Evolutionary conservation across 441 rosid genomes (phyloP), one percentile per base, ranked within the genome.

Genomic region (Dalechampia spathulata): DNA sequence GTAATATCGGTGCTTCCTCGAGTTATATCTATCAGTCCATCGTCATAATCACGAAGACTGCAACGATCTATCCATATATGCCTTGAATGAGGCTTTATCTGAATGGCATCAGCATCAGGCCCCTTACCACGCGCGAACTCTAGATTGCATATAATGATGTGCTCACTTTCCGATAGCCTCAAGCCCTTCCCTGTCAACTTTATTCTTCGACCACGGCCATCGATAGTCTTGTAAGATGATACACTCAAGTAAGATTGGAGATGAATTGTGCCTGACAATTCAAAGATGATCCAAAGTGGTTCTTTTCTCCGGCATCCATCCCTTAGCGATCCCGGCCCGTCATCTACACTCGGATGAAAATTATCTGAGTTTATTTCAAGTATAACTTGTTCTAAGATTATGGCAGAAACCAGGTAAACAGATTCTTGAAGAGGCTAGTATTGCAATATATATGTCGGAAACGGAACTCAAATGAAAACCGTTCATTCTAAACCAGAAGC

Each of bases 21-120:
- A 19, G 96, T 93, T 68, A 93, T 83, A 73, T 93, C 99, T 40
- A 93, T 90, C 63, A 93, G 72, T 11, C 95, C 97, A 67, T 90
- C 99, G 39, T 83, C 74, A 59, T 76, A 90, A 74, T 83, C 85
- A 62, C 82, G 69, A 57, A 93, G 93, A 72, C 82, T 90, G 72
- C 97, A 90, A 1, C 95, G 78, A 60, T 90, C 97, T 23, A 90
- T 83, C 95, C 99, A 93, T 57, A 90, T 81, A 62, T 80, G 85
- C 66, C 68, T 78, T 5, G 97, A 82, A 30, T 90, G 83, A 1
- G 97, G 97, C 60, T 90, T 87, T 51, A 90, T 85, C 71, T 93
- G 97, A 74, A 93, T 87, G 15, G 78, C 96, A 69, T 93, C 96
- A 20, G 65, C 89, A 74, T 90, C 96, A 47, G 74, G 83, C 45